These are phyloP conservation scores for Zhuliangozyma blackwelliae DNA, from an alignment of 1,139 yeast species.

Conservation along the genomic window DNA sequence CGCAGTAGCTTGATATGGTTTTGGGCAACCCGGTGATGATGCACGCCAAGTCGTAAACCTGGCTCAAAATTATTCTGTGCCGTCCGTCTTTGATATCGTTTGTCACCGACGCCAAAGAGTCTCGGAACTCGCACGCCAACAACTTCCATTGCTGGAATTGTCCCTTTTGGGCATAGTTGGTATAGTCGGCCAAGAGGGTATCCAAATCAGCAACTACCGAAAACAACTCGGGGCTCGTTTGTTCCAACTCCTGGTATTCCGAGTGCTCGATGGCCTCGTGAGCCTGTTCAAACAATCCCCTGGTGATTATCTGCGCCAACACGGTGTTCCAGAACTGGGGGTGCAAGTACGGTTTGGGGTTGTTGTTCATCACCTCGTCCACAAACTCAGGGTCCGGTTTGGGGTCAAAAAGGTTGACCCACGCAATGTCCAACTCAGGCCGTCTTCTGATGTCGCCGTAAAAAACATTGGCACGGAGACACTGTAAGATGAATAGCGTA, in stretches of 20 bases:
- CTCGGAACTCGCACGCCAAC: slow-evolving; percentile 48
- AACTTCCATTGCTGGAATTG: slow-evolving; percentile 50
- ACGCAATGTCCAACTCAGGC: slow-evolving; percentile 46
- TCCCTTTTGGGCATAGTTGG: slow-evolving; percentile 36
- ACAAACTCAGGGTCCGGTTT: slow-evolving; percentile 51
- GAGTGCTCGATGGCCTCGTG: slow-evolving; percentile 41
- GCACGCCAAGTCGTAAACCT: slow-evolving; percentile 40
- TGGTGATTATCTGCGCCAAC: slow-evolving; percentile 49
- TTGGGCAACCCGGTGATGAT: slow-evolving; percentile 53
- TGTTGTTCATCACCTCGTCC: slow-evolving; percentile 39
- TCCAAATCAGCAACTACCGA: slow-evolving; percentile 47
- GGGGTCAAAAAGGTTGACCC: slow-evolving; percentile 67
- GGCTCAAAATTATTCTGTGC: slow-evolving; percentile 28
- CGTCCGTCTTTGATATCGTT: slow-evolving; percentile 14
- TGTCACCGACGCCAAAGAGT: slow-evolving; percentile 20
- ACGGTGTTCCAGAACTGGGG: slow-evolving; percentile 62
- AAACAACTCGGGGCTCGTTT: slow-evolving; percentile 23
- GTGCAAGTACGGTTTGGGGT: slow-evolving; percentile 48
- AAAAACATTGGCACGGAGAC: slow-evolving; percentile 54
- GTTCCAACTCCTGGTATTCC: slow-evolving; percentile 34
- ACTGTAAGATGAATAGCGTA: slow-evolving; percentile 48
- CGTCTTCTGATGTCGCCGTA: slow-evolving; percentile 35
- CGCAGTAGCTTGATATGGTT: slow-evolving; percentile 44
- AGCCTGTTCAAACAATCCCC: slow-evolving; percentile 64
- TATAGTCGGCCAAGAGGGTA: slow-evolving; percentile 35